Percentiles rank a stretch among this genome's conserved stretches.
Evolutionary conservation across 345 rosid genomes (phyloP).

Genomic region (Syzygium grande): DNA sequence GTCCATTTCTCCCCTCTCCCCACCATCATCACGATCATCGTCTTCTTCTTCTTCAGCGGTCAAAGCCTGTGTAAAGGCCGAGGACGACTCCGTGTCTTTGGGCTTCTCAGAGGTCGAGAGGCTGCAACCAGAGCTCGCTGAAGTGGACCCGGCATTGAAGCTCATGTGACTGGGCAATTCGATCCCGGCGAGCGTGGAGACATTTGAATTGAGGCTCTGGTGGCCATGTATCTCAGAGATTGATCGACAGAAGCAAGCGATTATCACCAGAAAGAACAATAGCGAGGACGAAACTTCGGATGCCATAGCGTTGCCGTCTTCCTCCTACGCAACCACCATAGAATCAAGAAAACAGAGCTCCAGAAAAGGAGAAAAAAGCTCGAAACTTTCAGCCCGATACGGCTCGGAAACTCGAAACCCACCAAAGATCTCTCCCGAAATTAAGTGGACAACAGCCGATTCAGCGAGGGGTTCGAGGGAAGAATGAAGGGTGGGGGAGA

Average conservation of each 20-base stretch:
- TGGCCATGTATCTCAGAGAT: conserved; percentile 24
- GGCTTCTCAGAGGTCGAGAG: conserved; percentile 24
- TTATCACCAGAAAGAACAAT: conserved; percentile 23
- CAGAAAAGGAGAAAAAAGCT: not conserved
- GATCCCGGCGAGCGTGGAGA: conserved; percentile 51
- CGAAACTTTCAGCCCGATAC: not conserved
- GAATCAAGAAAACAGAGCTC: not conserved
- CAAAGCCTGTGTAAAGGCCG: not conserved
- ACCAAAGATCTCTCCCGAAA: not conserved
- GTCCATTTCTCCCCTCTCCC: not conserved
- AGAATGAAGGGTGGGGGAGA: not conserved
- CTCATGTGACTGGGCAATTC: conserved; percentile 53
- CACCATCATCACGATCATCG: not conserved
- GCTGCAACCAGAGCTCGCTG: conserved; percentile 48
- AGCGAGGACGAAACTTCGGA: conserved; percentile 22
- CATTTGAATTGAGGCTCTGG: conserved; percentile 16
- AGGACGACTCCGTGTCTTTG: conserved; percentile 8
- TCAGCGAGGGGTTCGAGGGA: not conserved
- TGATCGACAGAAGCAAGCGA: conserved; percentile 18
- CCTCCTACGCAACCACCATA: conserved; percentile 2
- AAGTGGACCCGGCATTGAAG: conserved; percentile 69
- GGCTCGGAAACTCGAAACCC: not conserved
- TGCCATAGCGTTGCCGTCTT: conserved; percentile 35
- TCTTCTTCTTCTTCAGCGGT: conserved; percentile 2
- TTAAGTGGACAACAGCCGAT: not conserved